Base-by-base conservation (phyloP, 1,139 yeast genomes). In the Kurtzmaniella quercitrusa region DNA sequence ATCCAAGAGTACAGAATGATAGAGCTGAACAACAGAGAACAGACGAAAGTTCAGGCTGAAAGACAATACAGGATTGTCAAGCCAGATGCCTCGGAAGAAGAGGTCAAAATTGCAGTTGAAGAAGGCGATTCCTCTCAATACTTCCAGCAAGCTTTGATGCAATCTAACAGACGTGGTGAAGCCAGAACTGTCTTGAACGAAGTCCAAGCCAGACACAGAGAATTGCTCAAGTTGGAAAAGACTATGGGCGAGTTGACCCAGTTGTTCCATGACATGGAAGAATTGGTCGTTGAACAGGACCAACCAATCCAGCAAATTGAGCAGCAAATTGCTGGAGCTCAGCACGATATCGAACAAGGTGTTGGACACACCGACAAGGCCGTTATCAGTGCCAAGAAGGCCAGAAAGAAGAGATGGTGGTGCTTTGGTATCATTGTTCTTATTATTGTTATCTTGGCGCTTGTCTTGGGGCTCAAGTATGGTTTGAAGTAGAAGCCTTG, bases 221-320 rank as follows among this genome's bases (percentile, higher is more conserved):
- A 93, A 70, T 81, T 94, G 62, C 85, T 89, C 70, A 88, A 90
- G 71, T 85, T 94, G 66, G 98, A 91, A 68, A 84, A 87, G 68
- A 86, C 97, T 47, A 89, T 94, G 88, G 90, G 94, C 39, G 98
- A 93, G 68, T 80, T 93, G 63, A 89, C 96, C 39, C 95, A 88
- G 70, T 79, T 93, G 60, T 90, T 94, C 74, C 87, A 85, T 58
- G 98, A 93, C 63, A 89, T 93, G 95, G 97, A 93, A 70, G 90
- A 89, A 60, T 75, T 93, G 68, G 97, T 93, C 43, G 90, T 93
- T 56, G 96, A 91, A 68, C 98, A 93, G 72, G 97, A 90, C 64
- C 91, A 82, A 56, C 84, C 86, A 48, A 84, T 93, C 53, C 87
- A 85, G 58, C 86, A 82, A 60, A 83, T 90, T 55, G 91, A 88